phyloP scores from a whole-genome alignment of 73 alveolate species.

The Stentor roeselii region DNA sequence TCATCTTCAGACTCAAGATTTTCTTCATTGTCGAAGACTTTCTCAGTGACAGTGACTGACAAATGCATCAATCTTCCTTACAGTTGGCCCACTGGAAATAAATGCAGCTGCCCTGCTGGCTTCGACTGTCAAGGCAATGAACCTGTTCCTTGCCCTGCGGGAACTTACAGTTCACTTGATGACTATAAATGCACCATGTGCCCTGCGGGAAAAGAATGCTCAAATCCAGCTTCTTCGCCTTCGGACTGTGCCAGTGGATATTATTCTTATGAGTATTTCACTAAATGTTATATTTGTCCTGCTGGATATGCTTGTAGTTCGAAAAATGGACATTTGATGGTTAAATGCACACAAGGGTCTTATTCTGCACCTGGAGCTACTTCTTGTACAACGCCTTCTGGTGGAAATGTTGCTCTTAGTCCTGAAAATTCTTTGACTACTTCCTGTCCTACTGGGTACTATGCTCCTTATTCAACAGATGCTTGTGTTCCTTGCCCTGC shows the following conservation, averaged over 20 bases:
- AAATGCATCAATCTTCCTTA: neutral
- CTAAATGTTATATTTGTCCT: conserved; percentile 54
- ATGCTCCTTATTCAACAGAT: conserved; percentile 33
- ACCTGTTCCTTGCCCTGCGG: conserved; percentile 49
- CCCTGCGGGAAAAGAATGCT: conserved; percentile 48
- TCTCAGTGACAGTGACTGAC: neutral
- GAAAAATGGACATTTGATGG: neutral
- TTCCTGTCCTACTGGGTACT: conserved; percentile 34
- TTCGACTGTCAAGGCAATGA: conserved; percentile 35
- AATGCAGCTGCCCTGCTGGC: conserved; percentile 46
- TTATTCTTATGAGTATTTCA: conserved; percentile 34
- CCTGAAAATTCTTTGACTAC: neutral
- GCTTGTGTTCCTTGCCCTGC: conserved; percentile 49
- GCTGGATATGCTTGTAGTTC: conserved; percentile 57
- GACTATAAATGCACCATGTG: conserved; percentile 43
- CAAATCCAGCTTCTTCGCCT: conserved; percentile 23
- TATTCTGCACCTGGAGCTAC: conserved; percentile 34
- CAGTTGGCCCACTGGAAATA: neutral
- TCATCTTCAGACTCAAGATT: neutral
- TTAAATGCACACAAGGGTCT: conserved; percentile 32
- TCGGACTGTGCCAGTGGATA: conserved; percentile 27
- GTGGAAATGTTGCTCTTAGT: conserved; percentile 38
- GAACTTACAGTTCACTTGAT: conserved; percentile 29
- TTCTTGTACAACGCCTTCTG: conserved; percentile 36
- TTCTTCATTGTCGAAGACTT: neutral